These are phyloP conservation scores for Trypanosoma conorhini DNA, from an alignment of 208 protist genomes.

Conservation along the genomic window DNA sequence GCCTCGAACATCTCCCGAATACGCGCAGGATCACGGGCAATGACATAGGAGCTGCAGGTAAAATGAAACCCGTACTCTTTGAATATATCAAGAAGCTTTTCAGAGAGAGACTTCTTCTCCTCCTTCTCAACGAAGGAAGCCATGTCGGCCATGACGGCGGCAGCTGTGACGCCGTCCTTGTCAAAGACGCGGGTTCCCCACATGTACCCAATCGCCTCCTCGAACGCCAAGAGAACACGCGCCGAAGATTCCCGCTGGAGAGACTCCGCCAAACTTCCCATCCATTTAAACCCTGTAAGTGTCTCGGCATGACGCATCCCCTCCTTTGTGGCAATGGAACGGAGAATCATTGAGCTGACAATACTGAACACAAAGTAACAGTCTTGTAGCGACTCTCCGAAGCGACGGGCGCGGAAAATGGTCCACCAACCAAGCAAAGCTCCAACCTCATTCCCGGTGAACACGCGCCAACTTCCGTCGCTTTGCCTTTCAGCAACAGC, in stretches of 20 bases:
- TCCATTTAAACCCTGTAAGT: constrained; percentile 99
- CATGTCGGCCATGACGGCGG: constrained; percentile 92
- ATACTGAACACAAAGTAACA: constrained; percentile 70
- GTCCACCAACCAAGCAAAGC: constrained; percentile 96
- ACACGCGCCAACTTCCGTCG: constrained; percentile 90
- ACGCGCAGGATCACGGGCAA: constrained; percentile 78
- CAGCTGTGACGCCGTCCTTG: constrained; percentile 98
- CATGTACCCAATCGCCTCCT: constrained; percentile 98
- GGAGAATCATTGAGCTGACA: constrained; percentile 90
- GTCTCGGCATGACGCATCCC: constrained; percentile 93
- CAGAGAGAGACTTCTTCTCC: constrained; percentile 36
- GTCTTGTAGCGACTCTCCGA: constrained; percentile 41
- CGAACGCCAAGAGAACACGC: constrained; percentile 87
- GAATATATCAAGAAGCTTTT: constrained; percentile 82
- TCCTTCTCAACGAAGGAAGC: constrained; percentile 59
- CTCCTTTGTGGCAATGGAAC: constrained; percentile 92
- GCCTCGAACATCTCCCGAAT: constrained; percentile 82
- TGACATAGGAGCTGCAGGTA: constrained; percentile 94
- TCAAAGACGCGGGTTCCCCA: constrained; percentile 90
- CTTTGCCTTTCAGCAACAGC: constrained; percentile 91
- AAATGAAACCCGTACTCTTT: constrained; percentile 89
- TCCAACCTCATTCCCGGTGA: constrained; percentile 98
- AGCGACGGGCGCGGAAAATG: constrained; percentile 51
- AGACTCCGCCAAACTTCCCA: constrained; percentile 90
- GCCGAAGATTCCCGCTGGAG: constrained; percentile 60